Percentiles rank a stretch among this genome's conserved stretches.
Evolutionary conservation across 1,139 yeast genomes (phyloP).

Genomic region (Yamadazyma oceani): DNA sequence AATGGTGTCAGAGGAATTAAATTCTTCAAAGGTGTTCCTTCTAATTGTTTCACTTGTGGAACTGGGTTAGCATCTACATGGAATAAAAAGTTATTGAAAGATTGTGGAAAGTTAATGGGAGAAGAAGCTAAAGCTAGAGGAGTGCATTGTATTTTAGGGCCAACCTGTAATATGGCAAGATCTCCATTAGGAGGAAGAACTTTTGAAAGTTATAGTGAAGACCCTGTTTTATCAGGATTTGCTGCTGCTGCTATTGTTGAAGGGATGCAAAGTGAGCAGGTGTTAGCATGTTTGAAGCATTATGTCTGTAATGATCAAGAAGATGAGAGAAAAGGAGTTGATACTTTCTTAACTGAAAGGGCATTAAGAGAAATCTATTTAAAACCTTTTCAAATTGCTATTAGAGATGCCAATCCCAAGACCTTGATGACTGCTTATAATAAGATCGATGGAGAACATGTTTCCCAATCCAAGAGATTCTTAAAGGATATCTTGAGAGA

Average conservation of each 20-base stretch:
- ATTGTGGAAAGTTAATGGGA: conserved; percentile 34
- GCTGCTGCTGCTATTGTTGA: conserved; percentile 48
- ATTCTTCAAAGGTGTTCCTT: conserved; percentile 33
- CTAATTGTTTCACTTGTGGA: conserved; percentile 38
- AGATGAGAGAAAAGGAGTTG: conserved; percentile 49
- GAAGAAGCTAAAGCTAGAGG: conserved; percentile 35
- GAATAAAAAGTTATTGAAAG: conserved; percentile 27
- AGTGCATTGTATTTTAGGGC: conserved; percentile 51
- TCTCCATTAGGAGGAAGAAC: conserved; percentile 66
- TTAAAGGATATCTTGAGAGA: conserved; percentile 46
- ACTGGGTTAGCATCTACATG: conserved; percentile 46
- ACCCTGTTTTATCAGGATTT: conserved; percentile 56
- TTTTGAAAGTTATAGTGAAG: conserved; percentile 64
- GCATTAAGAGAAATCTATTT: conserved; percentile 62
- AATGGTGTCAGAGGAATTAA: conserved; percentile 37
- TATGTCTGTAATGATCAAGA: conserved; percentile 63
- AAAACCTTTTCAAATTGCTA: conserved; percentile 61
- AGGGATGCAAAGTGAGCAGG: conserved; percentile 54
- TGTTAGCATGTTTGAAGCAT: conserved; percentile 60
- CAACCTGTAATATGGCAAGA: conserved; percentile 57
- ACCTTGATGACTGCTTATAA: conserved; percentile 62
- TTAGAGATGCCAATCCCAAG: conserved; percentile 49
- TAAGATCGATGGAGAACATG: conserved; percentile 58
- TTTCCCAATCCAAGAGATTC: conserved; percentile 44
- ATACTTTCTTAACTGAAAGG: conserved; percentile 51